phyloP scores from a whole-genome alignment of 164 flowering plant species.

The Litsea cubeba region DNA sequence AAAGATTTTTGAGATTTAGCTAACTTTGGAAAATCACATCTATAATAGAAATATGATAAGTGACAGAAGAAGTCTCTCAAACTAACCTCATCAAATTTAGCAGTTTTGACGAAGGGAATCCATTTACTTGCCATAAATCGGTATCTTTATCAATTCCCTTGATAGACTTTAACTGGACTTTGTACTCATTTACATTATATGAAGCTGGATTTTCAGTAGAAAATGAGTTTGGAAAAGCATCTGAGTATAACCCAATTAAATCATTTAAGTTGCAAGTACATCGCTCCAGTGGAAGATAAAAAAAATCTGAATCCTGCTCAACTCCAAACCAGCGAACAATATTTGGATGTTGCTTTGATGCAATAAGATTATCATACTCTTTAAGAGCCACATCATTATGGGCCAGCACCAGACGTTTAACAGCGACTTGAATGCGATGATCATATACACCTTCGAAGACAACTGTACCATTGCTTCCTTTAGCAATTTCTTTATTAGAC shows the following conservation, averaged over 20 bases:
- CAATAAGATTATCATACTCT: constrained; percentile 88
- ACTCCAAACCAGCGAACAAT: constrained; percentile 88
- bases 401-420: constrained; percentile 78
- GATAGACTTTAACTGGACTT: constrained; percentile 18
- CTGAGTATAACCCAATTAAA: constrained; percentile 35
- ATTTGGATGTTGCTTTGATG: constrained; percentile 83
- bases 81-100: constrained; percentile 69
- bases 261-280: constrained; percentile 74
- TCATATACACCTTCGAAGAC: constrained; percentile 78
- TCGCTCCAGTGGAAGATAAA: constrained; percentile 81
- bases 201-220: constrained; percentile 5
- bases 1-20: too few species aligned
- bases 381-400: constrained; percentile 81
- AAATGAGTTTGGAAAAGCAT: constrained; percentile 12
- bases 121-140: constrained; percentile 57
- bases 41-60: background rate
- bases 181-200: constrained; percentile 13
- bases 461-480: constrained; percentile 92
- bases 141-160: constrained; percentile 26
- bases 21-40: too few species aligned
- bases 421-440: constrained; percentile 73
- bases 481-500: constrained; percentile 68
- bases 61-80: background rate
- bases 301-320: constrained; percentile 82
- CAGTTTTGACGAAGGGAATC: constrained; percentile 50